Evolutionary conservation across 306 rosid genomes (phyloP), one percentile per base, ranked within the genome.

Genomic region (Acacia confusa): DNA sequence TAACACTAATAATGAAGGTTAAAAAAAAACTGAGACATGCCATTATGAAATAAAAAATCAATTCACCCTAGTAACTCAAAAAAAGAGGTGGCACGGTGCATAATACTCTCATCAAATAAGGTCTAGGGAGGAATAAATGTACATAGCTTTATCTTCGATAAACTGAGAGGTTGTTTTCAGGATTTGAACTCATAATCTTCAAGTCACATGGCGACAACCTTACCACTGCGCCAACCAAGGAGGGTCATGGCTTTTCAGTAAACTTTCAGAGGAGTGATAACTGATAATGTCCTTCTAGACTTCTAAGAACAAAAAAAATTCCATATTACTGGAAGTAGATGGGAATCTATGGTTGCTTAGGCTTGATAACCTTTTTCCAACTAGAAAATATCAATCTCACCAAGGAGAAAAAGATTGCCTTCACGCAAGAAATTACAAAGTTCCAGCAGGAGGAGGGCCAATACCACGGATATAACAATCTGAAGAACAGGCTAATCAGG

Each of bases 371-470:
- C 87, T 82, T 87, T 63, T 71, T 86, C 83, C 85, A 83, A 71
- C 82, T 50, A 65, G 98, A 90, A 83, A 86, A 87, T 61, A 95
- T 72, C 75, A 93, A 36, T 74, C 93, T 57, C 41, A 92, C 48
- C 83, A 93, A 53, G 67, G 98, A 93, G 71, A 64, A 84, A 69
- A 89, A 86, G n/a, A 96, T 71, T 0, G 94, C 85, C 82, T 81
- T 84, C 55, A 93, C 41, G 81, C 98, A 96, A 14, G 91, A 84
- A 72, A 83, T 67, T 43, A 85, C 71, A 64, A 96, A 81, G 86
- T 92, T 93, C 95, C 98, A 93, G 89, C 99, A 93, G 52, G 99
- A 95, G 48, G 97, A 88, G 10, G 99, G 99, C 98, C 97, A 96
- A 82, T 93, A 96, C 98, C 98, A 92, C 6, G 98, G 99, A 82